A percentile compares a stretch with the other conserved stretches of the same genome.
phyloP scores from a whole-genome alignment of 2,329 filamentous ascomycete genomes.

The Aspergillus quadrilineatus region DNA sequence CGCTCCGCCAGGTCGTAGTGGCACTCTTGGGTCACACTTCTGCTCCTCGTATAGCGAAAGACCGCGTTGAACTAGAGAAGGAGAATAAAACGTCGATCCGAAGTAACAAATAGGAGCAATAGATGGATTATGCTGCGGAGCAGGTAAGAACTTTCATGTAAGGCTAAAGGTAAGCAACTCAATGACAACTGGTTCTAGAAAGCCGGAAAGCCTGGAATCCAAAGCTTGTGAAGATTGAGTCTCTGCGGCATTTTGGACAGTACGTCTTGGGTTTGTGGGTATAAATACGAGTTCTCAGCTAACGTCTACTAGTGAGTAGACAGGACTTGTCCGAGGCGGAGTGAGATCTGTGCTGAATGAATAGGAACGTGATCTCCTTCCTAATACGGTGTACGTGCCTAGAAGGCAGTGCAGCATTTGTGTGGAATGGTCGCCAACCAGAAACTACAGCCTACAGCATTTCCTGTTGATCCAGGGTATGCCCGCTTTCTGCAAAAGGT shows the following conservation, averaged over 20 bases:
- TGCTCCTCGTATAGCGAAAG: background rate
- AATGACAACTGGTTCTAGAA: no score
- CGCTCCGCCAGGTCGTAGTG: background rate
- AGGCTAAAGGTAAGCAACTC: no score
- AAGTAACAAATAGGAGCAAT: conserved; percentile 20
- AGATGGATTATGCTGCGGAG: no score
- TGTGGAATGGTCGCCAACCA: conserved; percentile 8
- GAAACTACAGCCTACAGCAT: conserved; percentile 19
- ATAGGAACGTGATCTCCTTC: conserved; percentile 13
- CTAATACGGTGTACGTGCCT: conserved; percentile 19
- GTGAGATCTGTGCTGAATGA: background rate
- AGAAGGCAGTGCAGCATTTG: conserved; percentile 18
- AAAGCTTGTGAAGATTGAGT: conserved; percentile 19
- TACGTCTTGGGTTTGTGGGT: background rate
- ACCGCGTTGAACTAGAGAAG: background rate
- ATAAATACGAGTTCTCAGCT: background rate
- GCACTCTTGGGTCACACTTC: background rate
- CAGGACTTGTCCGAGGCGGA: background rate
- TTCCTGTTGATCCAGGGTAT: conserved; percentile 22
- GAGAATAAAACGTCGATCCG: background rate
- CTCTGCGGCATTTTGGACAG: conserved; percentile 13
- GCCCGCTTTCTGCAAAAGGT: background rate
- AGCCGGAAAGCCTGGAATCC: conserved; percentile 9
- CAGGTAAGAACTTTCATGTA: no score
- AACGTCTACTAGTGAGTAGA: conserved; percentile 1